Conservation (phyloP, 2,329 filamentous ascomycete genomes). For the Cladorrhinum sp. region DNA sequence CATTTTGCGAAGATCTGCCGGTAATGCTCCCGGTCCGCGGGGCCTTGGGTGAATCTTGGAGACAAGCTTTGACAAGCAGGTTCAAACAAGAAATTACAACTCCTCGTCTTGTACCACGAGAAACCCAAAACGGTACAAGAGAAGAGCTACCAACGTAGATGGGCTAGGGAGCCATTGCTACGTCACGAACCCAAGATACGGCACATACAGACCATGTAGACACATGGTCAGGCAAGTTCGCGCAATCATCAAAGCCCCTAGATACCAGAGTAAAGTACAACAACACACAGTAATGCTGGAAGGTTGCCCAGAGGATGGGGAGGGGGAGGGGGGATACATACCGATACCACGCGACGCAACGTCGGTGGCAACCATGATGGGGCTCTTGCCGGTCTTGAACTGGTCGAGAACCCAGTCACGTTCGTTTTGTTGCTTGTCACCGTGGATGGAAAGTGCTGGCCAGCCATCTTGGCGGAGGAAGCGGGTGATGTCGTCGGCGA, state of each 20-base stretch:
- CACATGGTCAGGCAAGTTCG: slow-evolving; percentile 87
- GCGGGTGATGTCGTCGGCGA: slow-evolving; percentile 95
- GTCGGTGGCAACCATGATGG: slow-evolving; percentile 99
- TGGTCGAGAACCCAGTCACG: slow-evolving; percentile 99
- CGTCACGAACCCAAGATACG: slow-evolving; percentile 85
- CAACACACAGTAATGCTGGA: slow-evolving; percentile 60
- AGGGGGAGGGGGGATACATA: slow-evolving; percentile 71
- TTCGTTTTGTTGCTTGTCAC: slow-evolving; percentile 99
- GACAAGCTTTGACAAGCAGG: slow-evolving; percentile 63
- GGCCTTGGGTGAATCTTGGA: slow-evolving; percentile 53
- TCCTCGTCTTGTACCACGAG: slow-evolving; percentile 70
- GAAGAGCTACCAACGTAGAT: slow-evolving; percentile 75
- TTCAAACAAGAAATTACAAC: slow-evolving; percentile 82
- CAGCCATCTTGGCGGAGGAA: slow-evolving; percentile 97
- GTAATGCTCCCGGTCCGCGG: slow-evolving; percentile 55
- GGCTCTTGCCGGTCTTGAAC: slow-evolving; percentile 99
- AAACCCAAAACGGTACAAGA: slow-evolving; percentile 62
- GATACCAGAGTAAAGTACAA: slow-evolving; percentile 92
- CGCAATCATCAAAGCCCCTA: slow-evolving; percentile 84
- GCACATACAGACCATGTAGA: slow-evolving; percentile 76
- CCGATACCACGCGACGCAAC: slow-evolving; percentile 99
- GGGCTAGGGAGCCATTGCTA: slow-evolving; percentile 49
- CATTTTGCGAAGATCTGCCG: slow-evolving; percentile 54
- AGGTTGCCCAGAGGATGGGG: slow-evolving; percentile 38
- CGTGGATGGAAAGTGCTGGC: slow-evolving; percentile 97